Base-by-base conservation (phyloP, 2,329 filamentous ascomycete species). In the Bipolaris oryzae region DNA sequence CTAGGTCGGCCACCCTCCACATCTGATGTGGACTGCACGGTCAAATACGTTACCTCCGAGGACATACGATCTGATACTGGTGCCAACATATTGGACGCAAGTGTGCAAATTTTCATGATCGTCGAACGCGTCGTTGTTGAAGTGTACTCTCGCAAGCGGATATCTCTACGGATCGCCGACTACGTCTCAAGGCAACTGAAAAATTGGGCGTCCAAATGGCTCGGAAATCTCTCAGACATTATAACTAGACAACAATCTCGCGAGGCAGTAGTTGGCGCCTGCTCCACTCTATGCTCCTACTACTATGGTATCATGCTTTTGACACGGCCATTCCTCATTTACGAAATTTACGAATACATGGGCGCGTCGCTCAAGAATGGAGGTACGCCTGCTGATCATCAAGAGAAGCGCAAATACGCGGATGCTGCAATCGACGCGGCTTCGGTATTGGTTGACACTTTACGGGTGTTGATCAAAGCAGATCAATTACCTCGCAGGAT, bases 241-340 rank as follows among this genome's bases (percentile, higher is more conserved):
- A 71, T 58, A 0, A 53, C 47, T 9, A 67, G 75, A 44, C 66
- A 76, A 35, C 73, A 67, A 1, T 55, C 59, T 10, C 55, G 57
- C 7, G 53, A 66, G 23, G 57, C 45, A 37, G 74, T 74, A 7
- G 65, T 82, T 7, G 80, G 80, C 2, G 78, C 81, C 5, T 80
- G 79, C n/a, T 81, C 82, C 39, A 76, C 81, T 1, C 75, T 83
- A 13, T 79, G 79, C 31, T 77, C 81, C 3, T 84, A 84, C 55
- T 83, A 83, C 63, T 84, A 82, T 72, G 81, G 80, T 1, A 83
- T 84, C 41, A 83, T 84, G 67, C 71, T 84, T 3, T 68, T 84
- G 3, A 82, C 82, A 6, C 73, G 81, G n/a, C 82, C 82, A 0
- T 84, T 84, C 53, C 71, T 84, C 10, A 79, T 83, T 23, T 84